Evolutionary conservation across 78 protist genomes (phyloP), one percentile per base, ranked within the genome.

Genomic region (Dictyostelium purpureum): DNA sequence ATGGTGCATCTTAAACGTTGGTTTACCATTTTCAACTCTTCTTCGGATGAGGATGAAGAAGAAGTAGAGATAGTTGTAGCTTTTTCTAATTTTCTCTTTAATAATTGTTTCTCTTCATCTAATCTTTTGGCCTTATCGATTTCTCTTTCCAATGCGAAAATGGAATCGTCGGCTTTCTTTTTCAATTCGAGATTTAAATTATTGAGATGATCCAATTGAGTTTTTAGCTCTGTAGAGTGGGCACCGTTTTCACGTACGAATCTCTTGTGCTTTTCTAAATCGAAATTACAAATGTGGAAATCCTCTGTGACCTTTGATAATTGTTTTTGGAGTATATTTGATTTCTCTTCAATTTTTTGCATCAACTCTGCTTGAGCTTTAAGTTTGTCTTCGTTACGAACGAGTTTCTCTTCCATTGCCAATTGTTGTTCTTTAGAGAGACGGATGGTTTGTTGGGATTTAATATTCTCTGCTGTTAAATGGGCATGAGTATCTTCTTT

Each of bases 381-480:
- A 26, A 89, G 21, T 38, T 71, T 78, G 31, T 89, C 94, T n/a
- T 80, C 88, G 43, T 37, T 54, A 10, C 91, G 14, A 26, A 42
- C 16, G 1, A 73, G 66, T 31, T 70, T 70, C 11, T 71, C 94
- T 26, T 73, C 89, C 43, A 52, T 56, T 45, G 82, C 49, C 16
- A 51, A 19, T 67, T 59, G 75, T 33, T 52, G 40, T 47, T 89
- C 94, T 67, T 38, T 89, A 6, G 80, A 49, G 12, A 69, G 12
- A 35, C 94, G 52, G 26, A 80, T 74, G 63, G 88, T 54, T 66
- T 73, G 90, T 65, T 89, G 82, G 45, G 94, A 42, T 16, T 71
- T 78, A 10, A 89, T 89, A 78, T 89, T 76, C 51, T 89, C 94
- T 54, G 94, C 94, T 87, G 79, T 89, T 38, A 89, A 35, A 43